phyloP scores from a whole-genome alignment of 208 protist genomes.

The Wallacemonas sp. region DNA sequence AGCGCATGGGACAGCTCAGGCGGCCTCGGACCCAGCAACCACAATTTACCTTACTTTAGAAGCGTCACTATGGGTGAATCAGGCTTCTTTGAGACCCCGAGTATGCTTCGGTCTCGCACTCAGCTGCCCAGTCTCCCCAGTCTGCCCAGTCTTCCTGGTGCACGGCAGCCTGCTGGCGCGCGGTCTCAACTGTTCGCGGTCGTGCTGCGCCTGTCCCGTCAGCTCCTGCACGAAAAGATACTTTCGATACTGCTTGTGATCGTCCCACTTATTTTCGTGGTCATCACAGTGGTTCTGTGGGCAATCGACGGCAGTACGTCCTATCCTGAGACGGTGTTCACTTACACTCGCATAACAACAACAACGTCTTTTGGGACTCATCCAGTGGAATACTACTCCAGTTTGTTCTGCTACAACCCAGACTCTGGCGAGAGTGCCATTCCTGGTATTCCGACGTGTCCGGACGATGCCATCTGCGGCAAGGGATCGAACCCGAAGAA shows the following conservation, averaged over 20 bases:
- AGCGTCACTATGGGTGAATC: no score
- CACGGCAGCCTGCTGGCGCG: neutral
- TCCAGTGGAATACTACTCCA: neutral
- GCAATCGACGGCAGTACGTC: slow-evolving; percentile 9
- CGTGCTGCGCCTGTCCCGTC: neutral
- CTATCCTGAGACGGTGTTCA: neutral
- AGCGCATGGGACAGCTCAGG: no score
- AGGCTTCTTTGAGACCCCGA: no score
- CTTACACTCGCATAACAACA: neutral
- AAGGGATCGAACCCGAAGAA: neutral
- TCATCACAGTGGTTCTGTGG: slow-evolving; percentile 27
- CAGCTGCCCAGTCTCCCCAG: neutral
- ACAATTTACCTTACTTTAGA: no score
- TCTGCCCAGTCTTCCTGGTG: neutral
- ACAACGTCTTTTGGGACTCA: neutral
- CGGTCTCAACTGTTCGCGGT: neutral
- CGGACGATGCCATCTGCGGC: neutral
- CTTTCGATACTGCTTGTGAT: slow-evolving; percentile 14
- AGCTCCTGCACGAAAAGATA: slow-evolving; percentile 11
- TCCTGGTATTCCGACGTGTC: neutral
- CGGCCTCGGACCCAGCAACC: no score
- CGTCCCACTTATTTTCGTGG: slow-evolving; percentile 25
- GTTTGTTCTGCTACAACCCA: neutral
- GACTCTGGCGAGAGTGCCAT: neutral
- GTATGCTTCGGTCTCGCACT: neutral